These are phyloP conservation scores for Suillus tomentosus DNA, from an alignment of 768 basidiomycete genomes.

Conservation along the genomic window DNA sequence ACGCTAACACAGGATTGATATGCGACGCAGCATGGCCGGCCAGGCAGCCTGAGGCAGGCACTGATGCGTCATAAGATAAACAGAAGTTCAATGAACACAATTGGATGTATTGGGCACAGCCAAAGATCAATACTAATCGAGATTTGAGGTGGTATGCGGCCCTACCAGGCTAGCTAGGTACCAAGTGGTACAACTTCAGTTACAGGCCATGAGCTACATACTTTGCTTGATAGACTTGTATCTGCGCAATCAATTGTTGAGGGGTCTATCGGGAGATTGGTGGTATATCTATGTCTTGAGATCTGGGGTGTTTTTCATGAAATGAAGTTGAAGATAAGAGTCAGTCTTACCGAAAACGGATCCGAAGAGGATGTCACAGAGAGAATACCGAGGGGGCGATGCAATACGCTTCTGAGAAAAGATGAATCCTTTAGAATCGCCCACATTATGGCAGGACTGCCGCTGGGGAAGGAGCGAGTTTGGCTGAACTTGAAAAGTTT, in stretches of 20 bases:
- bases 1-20: no score
- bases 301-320: background rate
- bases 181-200: background rate
- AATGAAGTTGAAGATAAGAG: background rate
- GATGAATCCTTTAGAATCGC: background rate
- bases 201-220: background rate
- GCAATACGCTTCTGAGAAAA: background rate
- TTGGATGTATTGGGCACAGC: background rate
- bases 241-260: background rate
- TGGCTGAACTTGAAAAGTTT: background rate
- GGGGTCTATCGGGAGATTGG: background rate
- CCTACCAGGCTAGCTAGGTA: background rate
- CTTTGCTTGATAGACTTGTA: background rate
- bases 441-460: background rate
- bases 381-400: conserved; percentile 4
- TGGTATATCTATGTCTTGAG: background rate
- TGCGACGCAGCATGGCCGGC: no score
- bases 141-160: background rate
- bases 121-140: background rate
- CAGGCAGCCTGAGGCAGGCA: background rate
- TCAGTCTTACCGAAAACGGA: background rate
- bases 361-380: background rate
- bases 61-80: background rate
- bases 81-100: background rate
- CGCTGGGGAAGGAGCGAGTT: background rate